A percentile compares a stretch with the other conserved stretches of the same genome.
These are phyloP conservation scores for Xylaria multiplex DNA, from an alignment of 2,329 filamentous ascomycete species.

Conservation along the genomic window DNA sequence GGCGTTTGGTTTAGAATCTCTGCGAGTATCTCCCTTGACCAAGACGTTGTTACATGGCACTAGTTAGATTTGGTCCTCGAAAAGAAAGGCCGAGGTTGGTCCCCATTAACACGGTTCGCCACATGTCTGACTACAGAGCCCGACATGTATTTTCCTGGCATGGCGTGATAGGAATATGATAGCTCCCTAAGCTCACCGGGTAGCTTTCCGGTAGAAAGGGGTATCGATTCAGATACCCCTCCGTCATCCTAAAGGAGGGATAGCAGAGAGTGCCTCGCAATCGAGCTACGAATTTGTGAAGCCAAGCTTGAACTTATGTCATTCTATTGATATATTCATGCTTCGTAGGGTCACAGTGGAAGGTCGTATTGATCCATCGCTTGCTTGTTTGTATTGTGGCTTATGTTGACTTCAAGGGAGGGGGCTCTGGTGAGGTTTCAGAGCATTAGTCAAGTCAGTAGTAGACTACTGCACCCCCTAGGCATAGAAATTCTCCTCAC, in stretches of 20 bases:
- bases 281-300: not conserved
- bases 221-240: not conserved
- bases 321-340: not conserved
- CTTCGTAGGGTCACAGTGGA: not conserved
- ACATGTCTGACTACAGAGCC: not conserved
- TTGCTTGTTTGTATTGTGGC: not conserved
- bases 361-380: not conserved
- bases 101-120: not conserved
- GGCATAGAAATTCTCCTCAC: not conserved
- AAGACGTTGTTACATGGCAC: no score
- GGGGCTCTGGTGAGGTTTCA: not conserved
- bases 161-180: not conserved
- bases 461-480: not conserved
- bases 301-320: not conserved
- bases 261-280: not conserved
- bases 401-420: not conserved
- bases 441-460: not conserved
- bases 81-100: not conserved
- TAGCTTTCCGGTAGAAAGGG: constrained; percentile 6
- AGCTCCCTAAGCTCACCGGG: not conserved
- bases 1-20: no score
- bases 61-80: not conserved
- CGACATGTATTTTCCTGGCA: not conserved
- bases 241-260: not conserved
- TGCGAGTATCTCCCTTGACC: not conserved